Base-by-base conservation (phyloP, 2,329 filamentous ascomycete species). In the Xylaria sp. region DNA sequence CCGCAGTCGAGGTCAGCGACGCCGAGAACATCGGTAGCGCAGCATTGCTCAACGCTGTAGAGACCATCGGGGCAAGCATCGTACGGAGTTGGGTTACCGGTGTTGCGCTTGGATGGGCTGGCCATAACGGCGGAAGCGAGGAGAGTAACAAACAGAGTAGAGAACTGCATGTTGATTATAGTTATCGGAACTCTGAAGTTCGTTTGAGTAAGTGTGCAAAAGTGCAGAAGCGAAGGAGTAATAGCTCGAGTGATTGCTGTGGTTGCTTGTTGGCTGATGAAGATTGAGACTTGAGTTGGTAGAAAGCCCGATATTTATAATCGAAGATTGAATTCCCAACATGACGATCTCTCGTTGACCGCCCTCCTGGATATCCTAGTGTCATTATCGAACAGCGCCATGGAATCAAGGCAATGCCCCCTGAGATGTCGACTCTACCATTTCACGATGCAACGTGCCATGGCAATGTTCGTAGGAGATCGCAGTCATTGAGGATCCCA, bases 41-140 rank as follows among this genome's bases (percentile, higher is more conserved):
- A 91, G 83, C 89, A 91, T 71, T 86, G 83, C 3, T 85, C 74
- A 38, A 73, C 81, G 72, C 75, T 77, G 73, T 84, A 84, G 23
- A 84, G 79, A 17, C 70, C 71, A 20, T 79, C 80, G 10, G 33
- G 33, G 79, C 84, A 85, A 49, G 84, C 77, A 9, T 74, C 59
- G 64, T 84, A 85, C 6, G 72, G 63, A 38, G 58, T 49, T 1
- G 58, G 51, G 59, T 13, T 3, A 26, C 33, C 23, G n/a, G 17
- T 6, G 40, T n/a, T 57, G 51, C 66, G 70, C 66, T 74, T 69
- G 62, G 44, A 40, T 1, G 75, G 75, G 68, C 23, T 71, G 65
- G 75, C 76, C 44, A 75, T 56, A 62, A 71, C 76, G 68, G 74
- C 71, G 48, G 74, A 66, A 42, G 75, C 74, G 56, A 77, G 62